A percentile compares a stretch with the other conserved stretches of the same genome.
Evolutionary conservation across 139 green algal species (phyloP).

Genomic region (Diplosphaera chodatii): DNA sequence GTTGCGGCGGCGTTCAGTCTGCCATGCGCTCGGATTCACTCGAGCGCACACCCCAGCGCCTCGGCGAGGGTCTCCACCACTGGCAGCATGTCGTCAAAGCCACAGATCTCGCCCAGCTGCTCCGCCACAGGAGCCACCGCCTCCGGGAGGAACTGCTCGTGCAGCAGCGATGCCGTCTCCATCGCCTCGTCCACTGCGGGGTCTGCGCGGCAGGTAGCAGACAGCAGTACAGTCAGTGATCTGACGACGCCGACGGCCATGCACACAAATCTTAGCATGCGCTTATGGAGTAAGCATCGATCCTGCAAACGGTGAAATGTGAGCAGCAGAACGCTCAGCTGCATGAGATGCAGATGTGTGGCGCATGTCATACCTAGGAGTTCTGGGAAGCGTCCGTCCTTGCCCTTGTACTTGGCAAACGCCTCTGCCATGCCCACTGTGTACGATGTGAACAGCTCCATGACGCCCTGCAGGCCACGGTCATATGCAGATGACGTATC

Average conservation of each 20-base stretch:
- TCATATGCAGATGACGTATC: too few relatives aligned
- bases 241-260: too few relatives aligned
- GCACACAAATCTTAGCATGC: too few relatives aligned
- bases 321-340: too few relatives aligned
- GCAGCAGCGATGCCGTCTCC: constrained; percentile 3
- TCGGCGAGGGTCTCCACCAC: not conserved
- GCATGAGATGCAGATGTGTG: too few relatives aligned
- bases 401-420: constrained; percentile 7
- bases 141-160: constrained; percentile 13
- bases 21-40: too few relatives aligned
- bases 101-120: not conserved
- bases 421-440: constrained; percentile 6
- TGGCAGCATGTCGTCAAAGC: not conserved
- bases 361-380: constrained; percentile 5
- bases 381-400: constrained; percentile 8
- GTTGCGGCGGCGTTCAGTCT: too few relatives aligned
- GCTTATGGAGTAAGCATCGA: too few relatives aligned
- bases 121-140: not conserved
- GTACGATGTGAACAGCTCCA: constrained; percentile 5
- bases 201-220: not conserved
- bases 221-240: not conserved
- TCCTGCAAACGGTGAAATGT: too few relatives aligned
- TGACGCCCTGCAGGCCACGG: not conserved
- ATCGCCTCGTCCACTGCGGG: not conserved
- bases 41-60: not conserved